These are phyloP conservation scores for Dipteronia dyeriana DNA, from an alignment of 345 rosid species.

Conservation along the genomic window DNA sequence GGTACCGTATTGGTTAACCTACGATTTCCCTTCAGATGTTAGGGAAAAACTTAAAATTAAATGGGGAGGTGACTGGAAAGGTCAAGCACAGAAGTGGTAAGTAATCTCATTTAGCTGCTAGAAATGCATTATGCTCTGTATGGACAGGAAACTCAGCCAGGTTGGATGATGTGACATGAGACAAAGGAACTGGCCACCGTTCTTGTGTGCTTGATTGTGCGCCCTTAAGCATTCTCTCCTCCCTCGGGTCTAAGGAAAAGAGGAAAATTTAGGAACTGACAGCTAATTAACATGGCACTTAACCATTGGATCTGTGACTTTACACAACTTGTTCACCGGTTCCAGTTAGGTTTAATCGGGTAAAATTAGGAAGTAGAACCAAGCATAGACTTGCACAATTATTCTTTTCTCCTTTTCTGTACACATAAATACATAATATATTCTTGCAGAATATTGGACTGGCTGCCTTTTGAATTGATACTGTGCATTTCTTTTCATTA, in stretches of 20 bases:
- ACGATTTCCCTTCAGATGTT: conserved; percentile 88
- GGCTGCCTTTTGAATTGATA: not conserved
- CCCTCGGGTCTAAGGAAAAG: not conserved
- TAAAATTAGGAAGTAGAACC: not conserved
- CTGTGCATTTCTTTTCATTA: not conserved
- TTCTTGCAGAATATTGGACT: not conserved
- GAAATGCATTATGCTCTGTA: not conserved
- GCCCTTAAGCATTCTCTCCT: not conserved
- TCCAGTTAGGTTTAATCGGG: conserved; percentile 5
- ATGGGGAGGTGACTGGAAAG: conserved; percentile 97
- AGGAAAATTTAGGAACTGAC: not conserved
- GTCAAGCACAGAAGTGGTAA: conserved; percentile 97
- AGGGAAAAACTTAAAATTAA: conserved; percentile 75
- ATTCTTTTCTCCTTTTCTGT: not conserved
- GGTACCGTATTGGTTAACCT: conserved; percentile 86
- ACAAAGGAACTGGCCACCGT: not conserved
- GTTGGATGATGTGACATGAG: not conserved
- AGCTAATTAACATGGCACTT: not conserved
- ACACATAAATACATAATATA: not conserved
- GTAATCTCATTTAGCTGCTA: conserved; percentile 24
- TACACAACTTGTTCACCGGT: not conserved
- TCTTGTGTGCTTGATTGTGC: not conserved
- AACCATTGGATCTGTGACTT: not conserved
- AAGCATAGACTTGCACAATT: not conserved
- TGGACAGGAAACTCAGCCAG: not conserved